Evolutionary conservation across 306 rosid species (phyloP), one percentile per base, ranked within the genome.

Genomic region (Vicia faba): DNA sequence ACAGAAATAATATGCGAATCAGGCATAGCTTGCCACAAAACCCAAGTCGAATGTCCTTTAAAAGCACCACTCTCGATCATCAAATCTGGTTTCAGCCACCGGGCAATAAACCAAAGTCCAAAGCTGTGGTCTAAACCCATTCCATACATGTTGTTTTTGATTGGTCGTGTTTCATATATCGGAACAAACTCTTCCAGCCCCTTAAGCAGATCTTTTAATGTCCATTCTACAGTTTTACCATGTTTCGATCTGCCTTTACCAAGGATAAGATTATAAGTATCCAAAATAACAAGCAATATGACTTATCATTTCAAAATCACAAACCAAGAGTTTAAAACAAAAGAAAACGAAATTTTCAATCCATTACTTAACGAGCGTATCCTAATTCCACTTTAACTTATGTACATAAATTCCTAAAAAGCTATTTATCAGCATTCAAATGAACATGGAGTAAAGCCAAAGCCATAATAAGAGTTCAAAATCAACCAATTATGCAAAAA

Each of bases 161-260:
- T 91, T 23, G 99, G 99, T 53, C 97, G 81, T 15, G 95, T 86
- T 72, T 88, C 97, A 8, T 95, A 95, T 75, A 95, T 87, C 0
- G 97, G 92, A 45, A 91, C 87, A 73, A 95, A 95, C 84, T 84
- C 95, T 85, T 85, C 97, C 79, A 95, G 69, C 19, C 79, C 96
- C 81, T 85, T 91, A 44, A 86, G 80, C 77, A 95, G 80, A 80
- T 95, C 99, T 84, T 95, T 95, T 9, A 95, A 63, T 13, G 96
- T 88, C 99, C 97, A 95, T 56, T 86, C 97, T 55, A 91, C 99
- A 16, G 85, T 85, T 84, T 85, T 88, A 70, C 96, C 97, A 40
- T 85, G 97, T 95, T 88, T 95, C 96, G 97, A 78, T 91, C 97
- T 95, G 99, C 99, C 99, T 95, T 95, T 86, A 80, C 82, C 95